phyloP scores from a whole-genome alignment of 2,329 filamentous ascomycete species.

The Cordyceps javanica region DNA sequence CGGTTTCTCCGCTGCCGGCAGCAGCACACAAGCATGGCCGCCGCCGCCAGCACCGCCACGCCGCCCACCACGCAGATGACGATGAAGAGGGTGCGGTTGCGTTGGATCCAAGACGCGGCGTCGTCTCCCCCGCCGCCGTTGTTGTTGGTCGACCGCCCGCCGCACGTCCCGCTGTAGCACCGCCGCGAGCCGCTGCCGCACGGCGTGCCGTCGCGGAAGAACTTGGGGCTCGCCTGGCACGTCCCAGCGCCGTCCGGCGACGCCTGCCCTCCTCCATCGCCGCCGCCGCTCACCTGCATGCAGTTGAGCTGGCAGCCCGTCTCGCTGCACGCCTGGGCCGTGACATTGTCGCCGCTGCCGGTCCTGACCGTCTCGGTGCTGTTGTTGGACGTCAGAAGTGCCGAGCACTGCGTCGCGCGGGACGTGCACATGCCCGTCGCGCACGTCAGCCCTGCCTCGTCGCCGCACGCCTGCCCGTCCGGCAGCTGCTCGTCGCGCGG shows the following conservation, averaged over 20 bases:
- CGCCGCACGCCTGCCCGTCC: slow-evolving; percentile 63
- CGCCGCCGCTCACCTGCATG: not conserved
- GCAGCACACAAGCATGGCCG: not conserved
- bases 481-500: slow-evolving; percentile 58
- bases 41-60: not conserved
- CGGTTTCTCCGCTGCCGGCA: not conserved
- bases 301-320: slow-evolving; percentile 15
- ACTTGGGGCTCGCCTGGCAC: slow-evolving; percentile 42
- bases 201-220: slow-evolving; percentile 77
- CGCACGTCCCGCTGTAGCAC: slow-evolving; percentile 56
- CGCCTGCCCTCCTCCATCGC: not conserved
- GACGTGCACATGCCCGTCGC: slow-evolving; percentile 83
- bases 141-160: not conserved
- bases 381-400: slow-evolving; percentile 66
- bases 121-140: not conserved
- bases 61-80: slow-evolving; percentile 12
- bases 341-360: slow-evolving; percentile 40
- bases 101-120: slow-evolving; percentile 7
- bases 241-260: too few species aligned
- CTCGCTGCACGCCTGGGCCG: slow-evolving; percentile 53
- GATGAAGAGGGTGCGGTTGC: slow-evolving; percentile 7
- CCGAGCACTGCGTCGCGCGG: slow-evolving; percentile 71
- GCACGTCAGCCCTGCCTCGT: slow-evolving; percentile 54
- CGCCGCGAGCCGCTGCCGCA: slow-evolving; percentile 63
- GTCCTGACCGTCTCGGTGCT: slow-evolving; percentile 76